These are phyloP conservation scores for Macrolepiota fuliginosa DNA, from an alignment of 768 basidiomycete genomes.

Conservation along the genomic window DNA sequence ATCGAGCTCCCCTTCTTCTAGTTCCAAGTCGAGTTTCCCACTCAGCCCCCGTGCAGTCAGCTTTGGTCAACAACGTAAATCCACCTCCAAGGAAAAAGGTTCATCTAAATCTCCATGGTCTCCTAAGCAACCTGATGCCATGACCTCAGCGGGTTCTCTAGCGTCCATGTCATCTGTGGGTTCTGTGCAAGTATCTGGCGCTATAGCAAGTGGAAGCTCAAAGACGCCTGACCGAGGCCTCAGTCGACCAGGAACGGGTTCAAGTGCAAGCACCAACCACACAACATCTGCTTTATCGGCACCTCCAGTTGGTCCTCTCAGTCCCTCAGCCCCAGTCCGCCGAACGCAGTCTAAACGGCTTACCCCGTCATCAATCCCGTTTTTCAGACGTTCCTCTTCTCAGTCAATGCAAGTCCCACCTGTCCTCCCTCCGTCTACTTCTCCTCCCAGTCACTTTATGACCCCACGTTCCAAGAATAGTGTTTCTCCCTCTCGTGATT, in stretches of 20 bases:
- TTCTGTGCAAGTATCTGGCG: constrained; percentile 52
- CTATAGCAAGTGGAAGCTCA: constrained; percentile 37
- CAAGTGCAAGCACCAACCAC: constrained; percentile 70
- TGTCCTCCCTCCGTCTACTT: constrained; percentile 45
- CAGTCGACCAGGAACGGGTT: constrained; percentile 74
- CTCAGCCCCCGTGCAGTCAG: constrained; percentile 67
- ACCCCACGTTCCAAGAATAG: constrained; percentile 39
- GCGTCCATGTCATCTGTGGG: constrained; percentile 73
- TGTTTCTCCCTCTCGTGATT: constrained; percentile 53
- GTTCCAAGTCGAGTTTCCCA: constrained; percentile 48
- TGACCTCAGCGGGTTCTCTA: constrained; percentile 75
- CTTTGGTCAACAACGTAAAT: constrained; percentile 70
- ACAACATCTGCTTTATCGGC: constrained; percentile 53
- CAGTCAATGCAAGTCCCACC: constrained; percentile 77
- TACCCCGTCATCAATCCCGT: constrained; percentile 91
- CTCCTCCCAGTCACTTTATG: constrained; percentile 47
- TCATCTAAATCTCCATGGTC: constrained; percentile 60
- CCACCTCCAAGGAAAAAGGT: constrained; percentile 63
- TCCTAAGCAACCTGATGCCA: constrained; percentile 69
- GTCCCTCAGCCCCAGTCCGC: constrained; percentile 68
- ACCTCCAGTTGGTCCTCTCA: constrained; percentile 59
- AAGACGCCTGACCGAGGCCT: constrained; percentile 64
- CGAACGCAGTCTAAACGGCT: constrained; percentile 76
- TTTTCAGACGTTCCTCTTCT: constrained; percentile 89
- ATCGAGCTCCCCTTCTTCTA: constrained; percentile 62